Conservation (phyloP, 176 grass and related monocot species). For the Chrysopogon serrulatus region DNA sequence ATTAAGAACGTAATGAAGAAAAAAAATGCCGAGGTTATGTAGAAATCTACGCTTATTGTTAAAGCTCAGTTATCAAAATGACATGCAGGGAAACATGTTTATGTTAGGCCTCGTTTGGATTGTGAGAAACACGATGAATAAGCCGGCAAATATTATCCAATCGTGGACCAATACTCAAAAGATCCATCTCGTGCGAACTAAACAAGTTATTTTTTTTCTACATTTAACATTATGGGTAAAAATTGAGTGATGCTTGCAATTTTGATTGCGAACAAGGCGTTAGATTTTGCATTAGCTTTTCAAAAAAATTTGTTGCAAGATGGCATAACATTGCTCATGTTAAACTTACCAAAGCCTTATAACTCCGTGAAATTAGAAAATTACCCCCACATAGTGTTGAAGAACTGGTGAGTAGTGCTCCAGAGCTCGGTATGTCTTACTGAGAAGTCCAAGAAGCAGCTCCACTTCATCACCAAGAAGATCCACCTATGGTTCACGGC, state of each 20-base stretch:
- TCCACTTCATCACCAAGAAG: constrained; percentile 66
- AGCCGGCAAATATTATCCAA: too few species aligned
- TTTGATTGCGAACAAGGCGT: too few species aligned
- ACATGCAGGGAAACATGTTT: background rate
- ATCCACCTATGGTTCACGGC: constrained; percentile 50
- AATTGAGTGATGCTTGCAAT: too few species aligned
- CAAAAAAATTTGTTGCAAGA: background rate
- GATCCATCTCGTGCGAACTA: too few species aligned
- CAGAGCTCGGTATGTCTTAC: constrained; percentile 40
- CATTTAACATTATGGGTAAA: too few species aligned
- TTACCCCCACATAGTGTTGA: constrained; percentile 49
- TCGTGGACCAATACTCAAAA: too few species aligned
- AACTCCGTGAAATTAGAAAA: background rate
- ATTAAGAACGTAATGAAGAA: background rate
- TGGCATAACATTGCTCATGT: background rate
- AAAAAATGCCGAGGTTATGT: background rate
- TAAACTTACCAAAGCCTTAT: background rate
- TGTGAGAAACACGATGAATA: too few species aligned
- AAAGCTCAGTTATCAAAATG: background rate
- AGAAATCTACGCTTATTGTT: background rate
- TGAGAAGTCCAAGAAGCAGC: constrained; percentile 44
- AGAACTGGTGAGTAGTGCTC: constrained; percentile 42
- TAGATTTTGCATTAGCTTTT: background rate
- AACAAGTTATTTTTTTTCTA: too few species aligned
- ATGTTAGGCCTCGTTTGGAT: too few species aligned